Percentiles rank a stretch among this genome's conserved stretches.
phyloP scores from a whole-genome alignment of 805 yeast genomes.

The Torulaspora quercuum region DNA sequence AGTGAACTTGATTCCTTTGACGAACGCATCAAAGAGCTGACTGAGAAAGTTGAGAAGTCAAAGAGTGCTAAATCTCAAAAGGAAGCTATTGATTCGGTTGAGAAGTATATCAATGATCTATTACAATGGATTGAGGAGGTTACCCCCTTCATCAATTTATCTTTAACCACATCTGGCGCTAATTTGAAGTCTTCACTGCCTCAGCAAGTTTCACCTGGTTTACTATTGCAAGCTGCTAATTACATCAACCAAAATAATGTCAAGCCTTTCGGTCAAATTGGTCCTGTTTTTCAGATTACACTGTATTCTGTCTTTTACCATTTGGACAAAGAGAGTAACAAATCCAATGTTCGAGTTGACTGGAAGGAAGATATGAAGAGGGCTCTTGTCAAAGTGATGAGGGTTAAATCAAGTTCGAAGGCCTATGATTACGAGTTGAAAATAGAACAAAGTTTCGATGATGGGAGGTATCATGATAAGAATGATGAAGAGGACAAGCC shows the following conservation, averaged over 20 bases:
- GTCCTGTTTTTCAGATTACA: slow-evolving; percentile 57
- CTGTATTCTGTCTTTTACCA: slow-evolving; percentile 62
- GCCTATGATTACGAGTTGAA: slow-evolving; percentile 44
- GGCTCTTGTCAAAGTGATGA: slow-evolving; percentile 44
- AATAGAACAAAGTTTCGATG: slow-evolving; percentile 59
- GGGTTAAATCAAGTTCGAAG: slow-evolving; percentile 20
- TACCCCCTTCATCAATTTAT: slow-evolving; percentile 62
- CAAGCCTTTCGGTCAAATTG: slow-evolving; percentile 41
- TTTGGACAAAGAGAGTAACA: slow-evolving; percentile 38
- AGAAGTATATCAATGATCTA: slow-evolving; percentile 47
- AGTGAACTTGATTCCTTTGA: slow-evolving; percentile 58
- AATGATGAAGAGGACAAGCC: slow-evolving; percentile 44
- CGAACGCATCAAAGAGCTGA: slow-evolving; percentile 42
- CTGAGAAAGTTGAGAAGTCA: slow-evolving; percentile 34
- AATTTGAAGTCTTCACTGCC: slow-evolving; percentile 50
- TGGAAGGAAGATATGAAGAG: slow-evolving; percentile 76
- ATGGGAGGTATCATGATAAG: slow-evolving; percentile 67
- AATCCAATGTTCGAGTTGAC: slow-evolving; percentile 41
- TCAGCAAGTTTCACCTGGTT: slow-evolving; percentile 57
- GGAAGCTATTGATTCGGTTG: slow-evolving; percentile 45
- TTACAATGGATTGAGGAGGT: slow-evolving; percentile 58
- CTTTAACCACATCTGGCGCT: slow-evolving; percentile 67
- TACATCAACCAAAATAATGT: slow-evolving; percentile 34
- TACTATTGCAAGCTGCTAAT: slow-evolving; percentile 60
- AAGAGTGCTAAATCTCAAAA: slow-evolving; percentile 28